Percentiles rank a stretch among this genome's conserved stretches.
Evolutionary conservation across 495 filamentous ascomycete genomes (phyloP).

Genomic region (Chlorociboria aeruginascens): DNA sequence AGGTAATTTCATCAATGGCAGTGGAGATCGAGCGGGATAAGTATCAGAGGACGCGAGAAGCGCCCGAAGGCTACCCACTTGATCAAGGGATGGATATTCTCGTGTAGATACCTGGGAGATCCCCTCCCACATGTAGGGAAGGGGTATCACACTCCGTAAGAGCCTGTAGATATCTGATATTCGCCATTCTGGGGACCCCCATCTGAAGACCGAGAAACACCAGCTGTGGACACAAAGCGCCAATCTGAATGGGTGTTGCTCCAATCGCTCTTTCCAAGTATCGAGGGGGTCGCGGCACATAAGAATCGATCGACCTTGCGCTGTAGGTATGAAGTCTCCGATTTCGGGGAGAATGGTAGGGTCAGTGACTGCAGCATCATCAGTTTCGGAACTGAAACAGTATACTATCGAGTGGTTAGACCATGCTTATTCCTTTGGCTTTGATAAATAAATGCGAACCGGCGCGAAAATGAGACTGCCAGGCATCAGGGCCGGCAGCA

Average conservation of each 20-base stretch:
- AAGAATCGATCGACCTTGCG: too few species aligned
- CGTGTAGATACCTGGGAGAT: too few species aligned
- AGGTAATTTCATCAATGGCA: background rate
- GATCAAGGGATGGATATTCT: too few species aligned
- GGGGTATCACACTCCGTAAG: background rate
- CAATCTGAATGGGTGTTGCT: background rate
- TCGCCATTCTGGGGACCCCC: background rate
- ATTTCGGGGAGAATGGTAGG: background rate
- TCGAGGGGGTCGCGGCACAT: background rate
- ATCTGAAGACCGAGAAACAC: conserved; percentile 8
- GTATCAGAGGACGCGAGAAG: too few species aligned
- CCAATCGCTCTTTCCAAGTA: background rate
- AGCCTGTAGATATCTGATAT: conserved; percentile 5
- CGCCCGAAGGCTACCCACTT: too few species aligned
- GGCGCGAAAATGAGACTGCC: conserved; percentile 8
- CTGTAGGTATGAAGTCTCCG: too few species aligned
- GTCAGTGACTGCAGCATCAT: background rate
- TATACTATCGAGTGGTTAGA: background rate
- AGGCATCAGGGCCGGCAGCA: background rate
- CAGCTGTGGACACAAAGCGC: conserved; percentile 7
- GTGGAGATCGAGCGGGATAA: too few species aligned
- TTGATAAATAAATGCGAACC: background rate
- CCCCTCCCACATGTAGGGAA: too few species aligned
- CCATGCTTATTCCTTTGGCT: background rate
- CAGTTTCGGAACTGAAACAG: background rate